These are phyloP conservation scores for Phytophthora podocarpi DNA, from an alignment of 352 stramenopile species.

Conservation along the genomic window DNA sequence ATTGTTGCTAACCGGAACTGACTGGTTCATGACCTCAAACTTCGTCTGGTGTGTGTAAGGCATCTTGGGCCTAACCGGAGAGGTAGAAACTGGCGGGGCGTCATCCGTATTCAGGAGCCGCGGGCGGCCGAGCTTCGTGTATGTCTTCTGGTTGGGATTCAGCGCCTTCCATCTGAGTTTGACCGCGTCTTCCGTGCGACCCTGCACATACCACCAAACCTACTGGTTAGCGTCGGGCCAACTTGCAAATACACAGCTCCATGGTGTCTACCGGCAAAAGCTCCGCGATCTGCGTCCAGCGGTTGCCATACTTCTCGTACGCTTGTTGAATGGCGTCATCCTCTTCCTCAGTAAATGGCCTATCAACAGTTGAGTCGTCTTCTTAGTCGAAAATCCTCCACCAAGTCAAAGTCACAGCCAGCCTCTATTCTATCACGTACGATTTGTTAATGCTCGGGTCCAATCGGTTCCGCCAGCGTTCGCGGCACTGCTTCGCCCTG, in stretches of 20 bases:
- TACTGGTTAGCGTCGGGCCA: neutral
- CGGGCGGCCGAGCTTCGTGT: conserved; percentile 75
- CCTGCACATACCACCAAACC: conserved; percentile 28
- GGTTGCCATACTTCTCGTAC: conserved; percentile 85
- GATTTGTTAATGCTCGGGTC: conserved; percentile 93
- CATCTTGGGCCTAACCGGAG: conserved; percentile 28
- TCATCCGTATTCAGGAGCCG: conserved; percentile 62
- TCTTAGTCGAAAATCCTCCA: neutral
- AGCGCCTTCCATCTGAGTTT: conserved; percentile 85
- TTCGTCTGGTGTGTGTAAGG: conserved; percentile 6
- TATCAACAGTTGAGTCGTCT: conserved; percentile 19
- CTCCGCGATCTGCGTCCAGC: conserved; percentile 89
- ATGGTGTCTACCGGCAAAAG: conserved; percentile 56
- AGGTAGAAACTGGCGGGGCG: conserved; percentile 34
- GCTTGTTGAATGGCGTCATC: conserved; percentile 78
- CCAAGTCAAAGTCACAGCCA: neutral
- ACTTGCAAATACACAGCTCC: neutral
- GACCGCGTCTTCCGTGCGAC: conserved; percentile 79
- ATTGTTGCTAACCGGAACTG: conserved; percentile 12
- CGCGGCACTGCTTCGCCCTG: conserved; percentile 95
- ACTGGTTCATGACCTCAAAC: neutral
- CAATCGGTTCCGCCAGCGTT: conserved; percentile 97
- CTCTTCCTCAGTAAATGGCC: conserved; percentile 68
- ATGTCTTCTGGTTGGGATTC: conserved; percentile 81
- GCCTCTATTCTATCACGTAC: conserved; percentile 30